Evolutionary conservation across 225 moss, liverwort and hornwort genomes (phyloP).

Genomic region (Marchantia paleacea): DNA sequence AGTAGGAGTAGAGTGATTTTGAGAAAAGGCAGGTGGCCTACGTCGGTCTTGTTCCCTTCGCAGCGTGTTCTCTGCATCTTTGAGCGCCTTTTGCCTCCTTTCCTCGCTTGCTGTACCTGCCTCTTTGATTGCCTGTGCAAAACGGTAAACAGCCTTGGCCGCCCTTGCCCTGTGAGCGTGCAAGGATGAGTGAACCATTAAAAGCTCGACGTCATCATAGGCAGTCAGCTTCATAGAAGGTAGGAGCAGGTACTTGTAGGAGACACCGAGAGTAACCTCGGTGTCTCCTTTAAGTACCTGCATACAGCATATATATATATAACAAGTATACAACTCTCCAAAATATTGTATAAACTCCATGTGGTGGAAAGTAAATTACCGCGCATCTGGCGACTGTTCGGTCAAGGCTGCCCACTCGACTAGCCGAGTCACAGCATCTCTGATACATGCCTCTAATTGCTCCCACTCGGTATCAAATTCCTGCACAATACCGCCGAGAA

Average conservation of each 20-base stretch:
- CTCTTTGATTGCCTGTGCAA: conserved; percentile 39
- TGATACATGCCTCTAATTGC: conserved; percentile 31
- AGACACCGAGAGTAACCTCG: not conserved
- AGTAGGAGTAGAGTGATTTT: not conserved
- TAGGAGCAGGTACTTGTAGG: not conserved
- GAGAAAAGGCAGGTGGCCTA: conserved; percentile 16
- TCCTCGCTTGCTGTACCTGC: conserved; percentile 32
- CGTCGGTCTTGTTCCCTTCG: conserved; percentile 43
- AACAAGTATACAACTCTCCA: not conserved
- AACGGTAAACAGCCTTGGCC: conserved; percentile 37
- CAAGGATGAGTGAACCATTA: not conserved
- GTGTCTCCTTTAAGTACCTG: not conserved
- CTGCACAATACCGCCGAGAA: conserved; percentile 16
- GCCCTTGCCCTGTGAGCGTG: conserved; percentile 28
- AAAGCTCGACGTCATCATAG: not conserved
- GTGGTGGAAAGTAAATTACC: conserved; percentile 4
- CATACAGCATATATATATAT: not conserved
- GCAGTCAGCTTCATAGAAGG: not conserved
- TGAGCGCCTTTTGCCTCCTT: conserved; percentile 40
- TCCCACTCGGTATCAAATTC: conserved; percentile 44
- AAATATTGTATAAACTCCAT: not conserved
- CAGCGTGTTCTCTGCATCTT: conserved; percentile 43
- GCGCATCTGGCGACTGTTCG: conserved; percentile 29
- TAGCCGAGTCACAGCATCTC: conserved; percentile 33
- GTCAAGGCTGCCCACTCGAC: conserved; percentile 35